phyloP scores from a whole-genome alignment of 1,284 basidiomycete species.

The Omphalotus olearius region DNA sequence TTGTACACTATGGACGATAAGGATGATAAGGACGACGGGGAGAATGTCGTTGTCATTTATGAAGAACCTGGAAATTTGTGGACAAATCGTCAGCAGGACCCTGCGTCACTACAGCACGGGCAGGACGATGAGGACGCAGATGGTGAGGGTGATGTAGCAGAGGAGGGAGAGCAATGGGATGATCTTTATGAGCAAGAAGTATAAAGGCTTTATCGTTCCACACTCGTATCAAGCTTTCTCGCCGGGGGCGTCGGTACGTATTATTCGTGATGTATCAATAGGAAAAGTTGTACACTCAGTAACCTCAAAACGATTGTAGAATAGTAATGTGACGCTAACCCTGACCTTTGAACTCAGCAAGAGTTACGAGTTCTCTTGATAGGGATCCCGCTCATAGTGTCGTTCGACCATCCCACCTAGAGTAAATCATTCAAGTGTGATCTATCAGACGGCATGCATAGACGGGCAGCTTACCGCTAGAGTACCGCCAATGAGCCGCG shows the following conservation, averaged over 20 bases:
- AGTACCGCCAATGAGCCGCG: no score
- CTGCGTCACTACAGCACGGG: conserved; percentile 13
- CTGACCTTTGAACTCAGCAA: no score
- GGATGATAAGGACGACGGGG: conserved; percentile 41
- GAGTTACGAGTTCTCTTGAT: no score
- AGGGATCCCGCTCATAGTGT: no score
- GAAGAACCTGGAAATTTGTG: conserved; percentile 27
- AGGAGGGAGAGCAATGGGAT: conserved; percentile 33
- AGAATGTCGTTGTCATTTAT: conserved; percentile 37
- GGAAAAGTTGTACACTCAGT: no score
- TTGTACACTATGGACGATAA: conserved; percentile 36
- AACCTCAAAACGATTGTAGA: no score
- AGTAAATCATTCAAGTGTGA: no score
- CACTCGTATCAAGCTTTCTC: no score
- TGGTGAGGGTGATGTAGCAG: conserved; percentile 37
- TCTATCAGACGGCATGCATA: no score
- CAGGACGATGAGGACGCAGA: conserved; percentile 26
- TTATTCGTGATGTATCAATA: not conserved
- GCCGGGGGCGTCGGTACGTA: not conserved
- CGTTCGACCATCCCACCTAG: no score
- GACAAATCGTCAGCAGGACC: conserved; percentile 16
- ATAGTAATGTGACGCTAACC: no score
- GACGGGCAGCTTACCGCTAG: no score
- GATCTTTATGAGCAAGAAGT: conserved; percentile 40
- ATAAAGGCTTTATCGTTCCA: conserved; percentile 13